Evolutionary conservation across 306 rosid genomes (phyloP).

Genomic region (Cicer pinnatifidum): DNA sequence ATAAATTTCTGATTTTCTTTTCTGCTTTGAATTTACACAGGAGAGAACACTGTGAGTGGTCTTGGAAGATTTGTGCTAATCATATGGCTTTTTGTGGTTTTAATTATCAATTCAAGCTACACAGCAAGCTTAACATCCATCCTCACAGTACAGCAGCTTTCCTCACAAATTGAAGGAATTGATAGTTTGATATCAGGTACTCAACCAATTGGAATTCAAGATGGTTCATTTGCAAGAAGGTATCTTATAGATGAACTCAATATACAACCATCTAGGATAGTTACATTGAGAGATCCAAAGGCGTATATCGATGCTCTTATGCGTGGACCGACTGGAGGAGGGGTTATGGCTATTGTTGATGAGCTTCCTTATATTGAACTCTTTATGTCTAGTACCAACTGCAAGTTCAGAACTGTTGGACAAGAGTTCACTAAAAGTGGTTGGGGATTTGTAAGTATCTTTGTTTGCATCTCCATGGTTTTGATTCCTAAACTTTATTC

Average conservation of each 20-base stretch:
- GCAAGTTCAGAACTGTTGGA: slow-evolving; percentile 86
- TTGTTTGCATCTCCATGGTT: slow-evolving; percentile 28
- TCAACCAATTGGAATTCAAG: slow-evolving; percentile 85
- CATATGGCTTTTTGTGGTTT: slow-evolving; percentile 93
- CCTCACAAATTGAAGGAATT: slow-evolving; percentile 82
- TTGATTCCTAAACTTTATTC: slow-evolving; percentile 21
- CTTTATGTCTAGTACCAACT: slow-evolving; percentile 66
- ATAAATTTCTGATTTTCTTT: slow-evolving; percentile 39
- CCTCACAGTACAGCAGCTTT: slow-evolving; percentile 87
- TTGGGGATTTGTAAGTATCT: slow-evolving; percentile 91
- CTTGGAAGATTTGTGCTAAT: slow-evolving; percentile 87
- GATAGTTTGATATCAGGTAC: slow-evolving; percentile 74
- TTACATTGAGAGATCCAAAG: slow-evolving; percentile 57
- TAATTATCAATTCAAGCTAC: slow-evolving; percentile 96
- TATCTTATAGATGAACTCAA: slow-evolving; percentile 80
- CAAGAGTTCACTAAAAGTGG: slow-evolving; percentile 92
- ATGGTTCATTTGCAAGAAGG: slow-evolving; percentile 76
- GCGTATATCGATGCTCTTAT: slow-evolving; percentile 61
- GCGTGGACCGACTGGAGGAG: slow-evolving; percentile 76
- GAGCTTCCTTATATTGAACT: slow-evolving; percentile 92
- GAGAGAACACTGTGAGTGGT: slow-evolving; percentile 89
- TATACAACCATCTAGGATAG: slow-evolving; percentile 73
- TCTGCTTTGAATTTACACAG: slow-evolving; percentile 54
- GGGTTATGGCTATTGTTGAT: slow-evolving; percentile 88
- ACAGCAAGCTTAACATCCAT: slow-evolving; percentile 98